Base-by-base conservation (phyloP, 2,329 filamentous ascomycete genomes). In the Cercospora sesami region DNA sequence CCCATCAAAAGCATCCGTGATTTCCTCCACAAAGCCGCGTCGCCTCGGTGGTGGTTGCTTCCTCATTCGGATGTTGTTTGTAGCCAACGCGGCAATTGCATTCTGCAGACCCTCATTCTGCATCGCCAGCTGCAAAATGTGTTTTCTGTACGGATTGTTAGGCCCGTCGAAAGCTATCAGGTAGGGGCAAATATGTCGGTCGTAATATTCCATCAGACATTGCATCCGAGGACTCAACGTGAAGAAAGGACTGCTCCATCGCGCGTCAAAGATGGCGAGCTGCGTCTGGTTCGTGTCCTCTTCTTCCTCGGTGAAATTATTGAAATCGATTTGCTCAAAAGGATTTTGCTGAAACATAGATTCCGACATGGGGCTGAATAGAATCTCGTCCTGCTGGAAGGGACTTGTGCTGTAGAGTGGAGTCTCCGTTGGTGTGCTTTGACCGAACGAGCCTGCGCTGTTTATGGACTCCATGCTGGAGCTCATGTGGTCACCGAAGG, bases 171-270 rank as follows among this genome's bases (percentile, higher is more conserved):
- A 93, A 73, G 93, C 92, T 61, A 97, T 93, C 80, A 97, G 91
- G 68, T 93, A 92, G 5, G 92, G 92, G 73, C 93, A 95, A 82
- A 98, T 94, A 76, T 92, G 91, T 79, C 93, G 93, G 77, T 94
- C 90, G 80, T 96, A 97, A 80, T 97, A 97, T 78, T 96, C 91
- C 83, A 97, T 90, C 77, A 97, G 90, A 80, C 91, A 96, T 72
- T 91, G 90, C 83, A 96, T 90, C 76, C 93, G 91, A 67, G 90
- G 88, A 69, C 92, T 89, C 74, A 92, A 82, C 73, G 84, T 82
- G 87, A 81, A 76, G 85, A 86, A 79, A 5, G 77, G 75, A 36
- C 69, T 75, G 65, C 73, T 73, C 68, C 77, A 79, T 36, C 76
- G 73, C 3, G 74, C 48, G n/a, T 78, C 74, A 12, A 76, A 68